Percentiles rank a stretch among this genome's conserved stretches.
Evolutionary conservation across 331 rosid genomes (phyloP).

Genomic region (Malus hybrid): DNA sequence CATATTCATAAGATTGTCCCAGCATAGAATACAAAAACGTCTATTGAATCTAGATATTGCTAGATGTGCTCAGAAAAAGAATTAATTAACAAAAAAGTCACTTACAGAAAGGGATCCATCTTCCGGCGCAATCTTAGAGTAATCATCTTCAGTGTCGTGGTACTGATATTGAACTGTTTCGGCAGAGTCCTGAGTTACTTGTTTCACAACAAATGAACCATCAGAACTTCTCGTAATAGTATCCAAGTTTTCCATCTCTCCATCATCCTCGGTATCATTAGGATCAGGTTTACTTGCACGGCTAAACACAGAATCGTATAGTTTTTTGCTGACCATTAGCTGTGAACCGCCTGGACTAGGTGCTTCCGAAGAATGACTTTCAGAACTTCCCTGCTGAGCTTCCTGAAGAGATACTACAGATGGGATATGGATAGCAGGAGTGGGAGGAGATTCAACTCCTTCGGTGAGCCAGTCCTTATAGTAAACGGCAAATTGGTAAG

Average conservation of each 20-base stretch:
- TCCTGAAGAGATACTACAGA: conserved; percentile 16
- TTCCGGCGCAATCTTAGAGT: conserved; percentile 14
- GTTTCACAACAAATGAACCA: conserved; percentile 35
- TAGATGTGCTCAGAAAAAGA: neutral
- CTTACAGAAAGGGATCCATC: conserved; percentile 40
- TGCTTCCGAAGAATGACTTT: conserved; percentile 34
- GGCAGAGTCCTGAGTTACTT: conserved; percentile 21
- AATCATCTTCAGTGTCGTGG: conserved; percentile 39
- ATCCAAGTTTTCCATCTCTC: conserved; percentile 21
- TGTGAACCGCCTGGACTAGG: conserved; percentile 41
- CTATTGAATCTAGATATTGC: too few relatives aligned
- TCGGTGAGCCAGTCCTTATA: conserved; percentile 87
- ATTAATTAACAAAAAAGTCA: neutral
- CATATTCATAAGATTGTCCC: neutral
- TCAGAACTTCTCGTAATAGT: conserved; percentile 24
- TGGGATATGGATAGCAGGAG: conserved; percentile 56
- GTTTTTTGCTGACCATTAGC: conserved; percentile 63
- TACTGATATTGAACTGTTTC: conserved; percentile 27
- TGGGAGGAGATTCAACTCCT: conserved; percentile 55
- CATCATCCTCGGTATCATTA: conserved; percentile 24
- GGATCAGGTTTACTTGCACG: conserved; percentile 23
- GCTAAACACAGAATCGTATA: conserved; percentile 53
- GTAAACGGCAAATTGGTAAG: conserved; percentile 49
- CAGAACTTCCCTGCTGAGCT: conserved; percentile 31
- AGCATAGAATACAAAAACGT: neutral